phyloP scores from a whole-genome alignment of 2,329 filamentous ascomycete species.

The Thelonectria discophora region DNA sequence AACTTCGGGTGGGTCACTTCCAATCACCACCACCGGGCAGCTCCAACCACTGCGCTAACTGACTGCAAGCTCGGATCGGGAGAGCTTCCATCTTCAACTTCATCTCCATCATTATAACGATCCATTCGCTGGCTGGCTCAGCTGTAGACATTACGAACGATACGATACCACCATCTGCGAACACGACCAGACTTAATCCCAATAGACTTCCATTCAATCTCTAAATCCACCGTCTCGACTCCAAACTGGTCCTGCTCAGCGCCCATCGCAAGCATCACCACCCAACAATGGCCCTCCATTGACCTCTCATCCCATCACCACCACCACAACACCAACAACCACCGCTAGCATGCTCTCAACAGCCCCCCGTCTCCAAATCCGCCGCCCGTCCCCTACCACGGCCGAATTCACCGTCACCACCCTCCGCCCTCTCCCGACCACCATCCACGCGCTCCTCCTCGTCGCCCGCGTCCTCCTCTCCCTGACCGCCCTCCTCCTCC shows the following conservation, averaged over 20 bases:
- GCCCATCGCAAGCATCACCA: background rate
- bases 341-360: conserved; percentile 66
- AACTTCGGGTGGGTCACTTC: conserved; percentile 8
- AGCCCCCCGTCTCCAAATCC: conserved; percentile 66
- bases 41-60: too few species aligned
- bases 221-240: background rate
- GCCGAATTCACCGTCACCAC: conserved; percentile 92
- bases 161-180: background rate
- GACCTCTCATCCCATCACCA: background rate
- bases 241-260: background rate
- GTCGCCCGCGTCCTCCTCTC: conserved; percentile 53
- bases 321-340: conserved; percentile 16
- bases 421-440: conserved; percentile 62
- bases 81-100: background rate
- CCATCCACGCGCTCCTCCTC: conserved; percentile 56
- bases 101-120: background rate
- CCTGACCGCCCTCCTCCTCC: conserved; percentile 58
- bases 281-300: background rate
- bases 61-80: background rate
- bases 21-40: too few species aligned
- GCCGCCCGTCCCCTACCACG: conserved; percentile 85
- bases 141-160: background rate
- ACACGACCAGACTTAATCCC: background rate
- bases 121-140: background rate
- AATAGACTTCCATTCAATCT: background rate